Conservation (phyloP, 2,329 filamentous ascomycete species). For the Macrophomina pseudophaseolina region DNA sequence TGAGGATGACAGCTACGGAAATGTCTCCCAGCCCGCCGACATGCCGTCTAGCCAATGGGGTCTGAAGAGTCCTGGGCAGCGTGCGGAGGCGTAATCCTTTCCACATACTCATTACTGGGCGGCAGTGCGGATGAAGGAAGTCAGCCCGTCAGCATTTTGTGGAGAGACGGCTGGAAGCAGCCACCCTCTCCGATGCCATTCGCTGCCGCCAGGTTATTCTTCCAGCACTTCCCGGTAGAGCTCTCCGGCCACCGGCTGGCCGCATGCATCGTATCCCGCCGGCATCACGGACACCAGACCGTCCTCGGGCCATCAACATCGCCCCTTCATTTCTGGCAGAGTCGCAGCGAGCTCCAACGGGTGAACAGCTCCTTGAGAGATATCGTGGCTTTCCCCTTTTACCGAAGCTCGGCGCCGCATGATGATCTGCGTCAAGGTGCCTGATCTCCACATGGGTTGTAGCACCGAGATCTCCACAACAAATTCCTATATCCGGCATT, state of each 20-base stretch:
- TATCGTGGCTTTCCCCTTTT: constrained; percentile 13
- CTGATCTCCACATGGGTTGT: constrained; percentile 9
- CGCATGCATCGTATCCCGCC: neutral
- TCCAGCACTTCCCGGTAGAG: neutral
- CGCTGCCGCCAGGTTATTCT: neutral
- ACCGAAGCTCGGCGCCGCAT: neutral
- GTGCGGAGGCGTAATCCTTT: neutral
- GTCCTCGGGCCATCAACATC: neutral
- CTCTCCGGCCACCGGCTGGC: neutral
- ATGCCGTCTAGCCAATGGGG: neutral
- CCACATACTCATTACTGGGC: neutral
- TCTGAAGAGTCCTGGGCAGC: neutral
- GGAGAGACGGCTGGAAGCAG: neutral
- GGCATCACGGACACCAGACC: neutral
- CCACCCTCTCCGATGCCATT: neutral
- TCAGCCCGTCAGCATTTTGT: constrained; percentile 16
- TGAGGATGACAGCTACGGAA: neutral
- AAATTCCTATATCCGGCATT: constrained; percentile 12
- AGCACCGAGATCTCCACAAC: constrained; percentile 9
- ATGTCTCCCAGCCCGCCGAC: neutral
- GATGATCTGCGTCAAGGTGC: constrained; percentile 14
- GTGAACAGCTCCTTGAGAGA: constrained; percentile 7
- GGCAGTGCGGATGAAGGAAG: constrained; percentile 12
- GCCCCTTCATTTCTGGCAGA: neutral
- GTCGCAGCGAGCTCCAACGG: neutral